Percentiles rank a stretch among this genome's conserved stretches.
Conservation (phyloP, 202 grass and related monocot species). For the Zizania palustris region DNA sequence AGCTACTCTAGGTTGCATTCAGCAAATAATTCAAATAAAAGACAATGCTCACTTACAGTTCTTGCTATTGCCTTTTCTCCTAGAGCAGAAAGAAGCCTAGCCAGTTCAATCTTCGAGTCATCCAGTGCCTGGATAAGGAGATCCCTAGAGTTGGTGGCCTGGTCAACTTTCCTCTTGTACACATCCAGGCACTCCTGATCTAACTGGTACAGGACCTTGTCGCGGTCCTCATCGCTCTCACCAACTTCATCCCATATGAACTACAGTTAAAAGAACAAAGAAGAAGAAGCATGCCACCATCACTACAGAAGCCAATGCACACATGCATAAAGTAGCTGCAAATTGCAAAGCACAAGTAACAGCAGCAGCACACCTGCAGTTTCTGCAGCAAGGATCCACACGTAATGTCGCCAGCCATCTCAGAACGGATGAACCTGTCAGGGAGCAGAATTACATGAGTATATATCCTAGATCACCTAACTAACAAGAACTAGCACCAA, state of each 20-base stretch:
- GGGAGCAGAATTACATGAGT: constrained; percentile 24
- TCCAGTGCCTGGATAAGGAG: constrained; percentile 85
- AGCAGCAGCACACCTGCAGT: constrained; percentile 56
- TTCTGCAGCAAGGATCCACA: constrained; percentile 91
- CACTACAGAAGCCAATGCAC: neutral
- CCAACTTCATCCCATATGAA: constrained; percentile 95
- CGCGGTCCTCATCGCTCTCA: constrained; percentile 88
- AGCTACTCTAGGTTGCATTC: constrained; percentile 25
- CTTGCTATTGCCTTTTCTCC: constrained; percentile 83
- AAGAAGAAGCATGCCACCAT: neutral
- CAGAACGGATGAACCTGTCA: constrained; percentile 48
- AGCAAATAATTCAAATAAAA: neutral
- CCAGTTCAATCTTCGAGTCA: constrained; percentile 94
- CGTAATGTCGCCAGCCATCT: constrained; percentile 68
- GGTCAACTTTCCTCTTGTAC: constrained; percentile 98
- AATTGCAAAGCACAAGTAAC: constrained; percentile 10
- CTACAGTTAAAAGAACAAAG: constrained; percentile 37
- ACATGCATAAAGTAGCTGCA: neutral
- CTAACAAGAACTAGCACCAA: neutral
- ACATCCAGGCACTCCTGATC: constrained; percentile 97
- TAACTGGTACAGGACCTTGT: constrained; percentile 84
- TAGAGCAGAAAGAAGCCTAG: constrained; percentile 84
- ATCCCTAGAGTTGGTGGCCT: constrained; percentile 82
- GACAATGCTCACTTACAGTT: constrained; percentile 62
- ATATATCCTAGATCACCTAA: constrained; percentile 9